A percentile compares a stretch with the other conserved stretches of the same genome.
Conservation (phyloP, 257 asterid species). For the Jaltomata sinuosa region DNA sequence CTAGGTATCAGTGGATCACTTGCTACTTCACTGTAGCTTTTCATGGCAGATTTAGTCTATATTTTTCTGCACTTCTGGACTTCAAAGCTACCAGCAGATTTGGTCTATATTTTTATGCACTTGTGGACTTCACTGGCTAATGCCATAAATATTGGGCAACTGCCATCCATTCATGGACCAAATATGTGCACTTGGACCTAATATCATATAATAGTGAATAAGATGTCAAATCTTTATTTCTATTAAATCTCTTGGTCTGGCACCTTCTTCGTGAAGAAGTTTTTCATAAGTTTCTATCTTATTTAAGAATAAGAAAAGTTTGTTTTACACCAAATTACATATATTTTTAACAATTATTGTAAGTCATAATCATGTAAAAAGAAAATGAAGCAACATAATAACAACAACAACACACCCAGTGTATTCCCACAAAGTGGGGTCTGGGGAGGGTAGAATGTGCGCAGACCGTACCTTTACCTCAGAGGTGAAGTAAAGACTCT, state of each 20-base stretch:
- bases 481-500: too few species aligned
- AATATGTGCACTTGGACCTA: not conserved
- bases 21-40: not conserved
- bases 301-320: not conserved
- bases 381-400: not conserved
- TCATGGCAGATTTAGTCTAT: not conserved
- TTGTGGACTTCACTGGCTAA: not conserved
- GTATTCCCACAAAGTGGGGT: too few species aligned
- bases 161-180: not conserved
- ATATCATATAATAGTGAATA: not conserved
- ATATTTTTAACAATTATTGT: not conserved
- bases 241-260: not conserved
- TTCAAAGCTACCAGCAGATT: not conserved
- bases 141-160: not conserved
- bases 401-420: too few species aligned
- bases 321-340: not conserved
- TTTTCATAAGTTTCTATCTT: not conserved
- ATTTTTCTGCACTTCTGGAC: not conserved
- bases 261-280: not conserved
- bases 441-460: too few species aligned
- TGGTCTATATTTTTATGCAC: not conserved
- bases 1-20: not conserved
- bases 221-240: not conserved
- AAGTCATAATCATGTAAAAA: not conserved
- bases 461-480: too few species aligned